phyloP scores from a whole-genome alignment of 2,329 filamentous ascomycete genomes.

The Beauveria sp. region DNA sequence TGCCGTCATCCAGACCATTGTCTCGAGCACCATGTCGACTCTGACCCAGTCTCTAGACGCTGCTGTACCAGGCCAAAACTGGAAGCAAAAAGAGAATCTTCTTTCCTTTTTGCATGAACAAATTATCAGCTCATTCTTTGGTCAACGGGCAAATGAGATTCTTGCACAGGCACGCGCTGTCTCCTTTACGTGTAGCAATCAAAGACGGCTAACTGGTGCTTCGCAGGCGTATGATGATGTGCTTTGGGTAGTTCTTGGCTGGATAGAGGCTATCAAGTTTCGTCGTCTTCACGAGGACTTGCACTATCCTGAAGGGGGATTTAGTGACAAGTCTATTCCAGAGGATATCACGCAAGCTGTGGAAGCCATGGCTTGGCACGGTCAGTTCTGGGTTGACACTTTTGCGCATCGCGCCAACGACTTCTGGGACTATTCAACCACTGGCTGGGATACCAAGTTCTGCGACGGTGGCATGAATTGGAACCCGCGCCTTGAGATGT shows the following conservation, averaged over 20 bases:
- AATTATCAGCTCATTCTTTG: constrained; percentile 71
- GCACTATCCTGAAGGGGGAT: constrained; percentile 40
- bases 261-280: constrained; percentile 77
- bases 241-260: constrained; percentile 88
- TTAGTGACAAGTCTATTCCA: constrained; percentile 16
- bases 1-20: constrained; percentile 72
- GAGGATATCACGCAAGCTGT: constrained; percentile 25
- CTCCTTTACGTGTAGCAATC: background rate
- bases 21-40: constrained; percentile 66
- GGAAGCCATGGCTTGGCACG: constrained; percentile 58
- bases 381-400: constrained; percentile 61
- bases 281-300: constrained; percentile 59
- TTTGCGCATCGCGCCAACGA: constrained; percentile 78
- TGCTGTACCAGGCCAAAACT: constrained; percentile 27
- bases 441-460: constrained; percentile 73
- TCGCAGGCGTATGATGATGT: constrained; percentile 83
- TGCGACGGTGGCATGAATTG: constrained; percentile 88
- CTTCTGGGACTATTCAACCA: constrained; percentile 74
- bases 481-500: constrained; percentile 72
- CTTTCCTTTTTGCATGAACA: constrained; percentile 78
- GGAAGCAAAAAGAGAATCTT: constrained; percentile 62
- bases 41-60: constrained; percentile 52
- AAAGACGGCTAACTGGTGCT: background rate
- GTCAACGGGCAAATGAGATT: constrained; percentile 69
- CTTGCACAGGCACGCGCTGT: constrained; percentile 42